These are phyloP conservation scores for Eleusine coracana DNA, from an alignment of 176 grass and related monocot species.

Conservation along the genomic window DNA sequence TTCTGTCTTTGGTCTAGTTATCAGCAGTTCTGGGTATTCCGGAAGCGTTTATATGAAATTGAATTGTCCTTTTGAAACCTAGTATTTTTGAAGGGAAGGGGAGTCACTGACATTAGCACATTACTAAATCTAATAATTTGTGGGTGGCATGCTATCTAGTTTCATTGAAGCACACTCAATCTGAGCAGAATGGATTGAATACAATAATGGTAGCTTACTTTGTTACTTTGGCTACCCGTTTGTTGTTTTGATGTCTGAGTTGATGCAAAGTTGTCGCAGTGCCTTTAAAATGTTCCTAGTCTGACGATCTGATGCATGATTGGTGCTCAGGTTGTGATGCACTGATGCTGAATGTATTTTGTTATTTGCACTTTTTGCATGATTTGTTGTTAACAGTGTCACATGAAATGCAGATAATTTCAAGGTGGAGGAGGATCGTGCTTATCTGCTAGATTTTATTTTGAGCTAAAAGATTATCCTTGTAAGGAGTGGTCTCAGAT, in stretches of 20 bases:
- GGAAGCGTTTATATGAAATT: neutral
- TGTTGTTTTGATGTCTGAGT: neutral
- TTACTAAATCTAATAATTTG: neutral
- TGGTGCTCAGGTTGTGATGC: neutral
- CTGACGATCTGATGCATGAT: neutral
- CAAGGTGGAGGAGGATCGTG: slow-evolving; percentile 12
- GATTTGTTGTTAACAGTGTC: neutral
- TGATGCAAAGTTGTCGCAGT: neutral
- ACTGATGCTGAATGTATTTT: neutral
- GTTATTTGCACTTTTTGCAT: neutral
- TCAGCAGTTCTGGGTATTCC: neutral
- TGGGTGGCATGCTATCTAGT: neutral
- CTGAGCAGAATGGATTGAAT: no score
- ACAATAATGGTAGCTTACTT: neutral
- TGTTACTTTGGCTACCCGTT: neutral
- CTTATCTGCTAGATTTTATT: slow-evolving; percentile 26
- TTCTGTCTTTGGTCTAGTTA: neutral
- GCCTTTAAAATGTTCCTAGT: neutral
- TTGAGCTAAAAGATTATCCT: slow-evolving; percentile 18
- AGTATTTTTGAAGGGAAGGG: no score
- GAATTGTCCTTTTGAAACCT: no score
- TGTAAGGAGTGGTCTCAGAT: slow-evolving; percentile 8
- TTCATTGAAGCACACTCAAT: no score
- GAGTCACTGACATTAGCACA: no score
- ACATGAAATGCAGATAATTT: slow-evolving; percentile 30